Percentiles rank a stretch among this genome's conserved stretches.
These are phyloP conservation scores for Bipolaris sorokiniana DNA, from an alignment of 2,329 filamentous ascomycete genomes.

Conservation along the genomic window DNA sequence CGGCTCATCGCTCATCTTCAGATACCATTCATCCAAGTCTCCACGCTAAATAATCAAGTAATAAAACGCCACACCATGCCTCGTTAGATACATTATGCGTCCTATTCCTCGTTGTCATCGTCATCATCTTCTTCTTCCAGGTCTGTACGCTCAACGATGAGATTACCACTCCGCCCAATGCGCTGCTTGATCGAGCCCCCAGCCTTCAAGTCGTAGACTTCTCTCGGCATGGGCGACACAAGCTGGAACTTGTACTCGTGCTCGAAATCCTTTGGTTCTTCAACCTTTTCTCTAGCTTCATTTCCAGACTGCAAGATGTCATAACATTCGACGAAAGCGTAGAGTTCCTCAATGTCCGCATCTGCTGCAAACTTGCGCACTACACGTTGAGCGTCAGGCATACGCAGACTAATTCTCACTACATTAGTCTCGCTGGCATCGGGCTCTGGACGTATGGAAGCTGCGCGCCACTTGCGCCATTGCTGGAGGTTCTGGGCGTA, in stretches of 20 bases:
- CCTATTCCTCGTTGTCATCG: conserved; percentile 35
- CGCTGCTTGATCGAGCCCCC: conserved; percentile 71
- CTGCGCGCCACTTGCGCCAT: conserved; percentile 82
- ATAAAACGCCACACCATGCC: conserved; percentile 6
- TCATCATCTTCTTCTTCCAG: conserved; percentile 60
- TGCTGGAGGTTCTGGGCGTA: conserved; percentile 63
- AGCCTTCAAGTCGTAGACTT: conserved; percentile 74
- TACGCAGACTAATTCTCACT: conserved; percentile 71
- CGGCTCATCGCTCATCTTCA: background rate
- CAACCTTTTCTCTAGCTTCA: conserved; percentile 41
- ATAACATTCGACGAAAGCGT: conserved; percentile 95
- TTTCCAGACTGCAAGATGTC: conserved; percentile 62
- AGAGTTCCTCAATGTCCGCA: conserved; percentile 84
- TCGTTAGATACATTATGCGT: background rate
- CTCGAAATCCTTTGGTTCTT: conserved; percentile 70
- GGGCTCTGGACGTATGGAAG: conserved; percentile 72
- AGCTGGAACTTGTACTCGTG: conserved; percentile 87
- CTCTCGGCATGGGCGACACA: conserved; percentile 82
- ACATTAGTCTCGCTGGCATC: conserved; percentile 66
- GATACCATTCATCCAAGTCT: background rate
- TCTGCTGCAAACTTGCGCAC: conserved; percentile 74
- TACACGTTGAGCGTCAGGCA: conserved; percentile 73
- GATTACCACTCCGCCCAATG: conserved; percentile 82
- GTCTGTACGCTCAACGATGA: conserved; percentile 80
- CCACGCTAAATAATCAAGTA: conserved; percentile 9